phyloP scores from a whole-genome alignment of 1,284 basidiomycete species.

The Irpex sp. region DNA sequence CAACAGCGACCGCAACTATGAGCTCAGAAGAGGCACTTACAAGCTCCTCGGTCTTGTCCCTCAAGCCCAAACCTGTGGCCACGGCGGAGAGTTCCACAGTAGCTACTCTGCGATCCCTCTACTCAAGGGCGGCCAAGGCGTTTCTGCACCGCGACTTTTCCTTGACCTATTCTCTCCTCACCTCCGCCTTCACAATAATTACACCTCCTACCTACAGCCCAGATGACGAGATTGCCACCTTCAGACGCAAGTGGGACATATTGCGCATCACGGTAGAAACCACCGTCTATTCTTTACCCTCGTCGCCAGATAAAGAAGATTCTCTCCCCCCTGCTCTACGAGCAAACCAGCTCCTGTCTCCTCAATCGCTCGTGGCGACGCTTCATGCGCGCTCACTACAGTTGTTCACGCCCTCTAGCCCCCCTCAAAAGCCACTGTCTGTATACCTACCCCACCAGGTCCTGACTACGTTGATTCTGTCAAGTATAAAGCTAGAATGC shows the following conservation, averaged over 20 bases:
- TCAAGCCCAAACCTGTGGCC: constrained; percentile 16
- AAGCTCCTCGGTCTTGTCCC: constrained; percentile 16
- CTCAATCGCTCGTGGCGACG: constrained; percentile 52
- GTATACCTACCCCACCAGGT: constrained; percentile 65
- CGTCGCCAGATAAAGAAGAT: constrained; percentile 34
- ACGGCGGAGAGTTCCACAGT: constrained; percentile 30
- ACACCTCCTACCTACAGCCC: constrained; percentile 35
- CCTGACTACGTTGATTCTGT: constrained; percentile 62
- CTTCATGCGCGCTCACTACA: constrained; percentile 61
- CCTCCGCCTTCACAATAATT: constrained; percentile 64
- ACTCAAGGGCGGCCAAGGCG: constrained; percentile 69
- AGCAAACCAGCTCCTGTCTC: constrained; percentile 49
- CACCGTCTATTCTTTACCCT: constrained; percentile 59
- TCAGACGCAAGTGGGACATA: constrained; percentile 79
- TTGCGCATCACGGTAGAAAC: constrained; percentile 78
- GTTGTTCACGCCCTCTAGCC: constrained; percentile 55
- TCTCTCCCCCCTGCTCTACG: constrained; percentile 48
- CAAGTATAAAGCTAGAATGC: constrained; percentile 62
- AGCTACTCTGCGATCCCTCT: constrained; percentile 60
- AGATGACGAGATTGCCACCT: constrained; percentile 44
- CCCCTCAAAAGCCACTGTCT: constrained; percentile 37
- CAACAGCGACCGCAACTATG: constrained; percentile 20
- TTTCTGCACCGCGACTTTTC: constrained; percentile 69
- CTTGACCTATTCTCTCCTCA: constrained; percentile 59
- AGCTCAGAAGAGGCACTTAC: constrained; percentile 3